phyloP scores from a whole-genome alignment of 2,329 filamentous ascomycete species.

The Zymoseptoria tritici region DNA sequence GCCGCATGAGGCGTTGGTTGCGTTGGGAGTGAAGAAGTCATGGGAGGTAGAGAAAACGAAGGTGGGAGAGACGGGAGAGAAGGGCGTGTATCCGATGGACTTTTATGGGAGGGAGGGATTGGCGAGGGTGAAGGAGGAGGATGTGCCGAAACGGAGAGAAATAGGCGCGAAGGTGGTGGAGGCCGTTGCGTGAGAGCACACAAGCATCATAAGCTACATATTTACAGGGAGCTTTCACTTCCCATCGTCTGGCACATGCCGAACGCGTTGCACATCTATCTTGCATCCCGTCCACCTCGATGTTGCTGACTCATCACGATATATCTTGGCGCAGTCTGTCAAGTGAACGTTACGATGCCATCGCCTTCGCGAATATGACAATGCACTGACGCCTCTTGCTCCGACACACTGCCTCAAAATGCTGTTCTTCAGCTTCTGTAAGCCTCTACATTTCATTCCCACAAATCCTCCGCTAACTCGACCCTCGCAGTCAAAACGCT shows the following conservation, averaged over 20 bases:
- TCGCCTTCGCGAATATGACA: background rate
- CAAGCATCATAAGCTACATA: background rate
- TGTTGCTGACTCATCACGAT: background rate
- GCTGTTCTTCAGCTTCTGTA: constrained; percentile 27
- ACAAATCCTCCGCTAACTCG: background rate
- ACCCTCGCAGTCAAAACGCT: constrained; percentile 30
- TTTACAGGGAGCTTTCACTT: background rate
- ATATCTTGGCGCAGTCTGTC: background rate
- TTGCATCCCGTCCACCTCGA: background rate
- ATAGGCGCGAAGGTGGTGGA: background rate
- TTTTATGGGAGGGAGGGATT: constrained; percentile 91
- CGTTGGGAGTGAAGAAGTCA: constrained; percentile 69
- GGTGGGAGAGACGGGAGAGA: constrained; percentile 15
- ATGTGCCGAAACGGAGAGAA: constrained; percentile 10
- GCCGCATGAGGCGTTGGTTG: constrained; percentile 89
- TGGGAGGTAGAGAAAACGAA: constrained; percentile 40
- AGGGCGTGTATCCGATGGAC: constrained; percentile 76
- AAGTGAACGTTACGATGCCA: background rate
- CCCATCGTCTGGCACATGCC: background rate
- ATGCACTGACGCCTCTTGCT: background rate
- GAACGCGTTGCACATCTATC: background rate
- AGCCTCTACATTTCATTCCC: background rate
- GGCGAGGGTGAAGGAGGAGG: constrained; percentile 59
- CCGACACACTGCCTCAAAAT: constrained; percentile 8
- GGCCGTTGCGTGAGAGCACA: background rate